Base-by-base conservation (phyloP, 208 protist species). In the Zelonia costaricensis region DNA sequence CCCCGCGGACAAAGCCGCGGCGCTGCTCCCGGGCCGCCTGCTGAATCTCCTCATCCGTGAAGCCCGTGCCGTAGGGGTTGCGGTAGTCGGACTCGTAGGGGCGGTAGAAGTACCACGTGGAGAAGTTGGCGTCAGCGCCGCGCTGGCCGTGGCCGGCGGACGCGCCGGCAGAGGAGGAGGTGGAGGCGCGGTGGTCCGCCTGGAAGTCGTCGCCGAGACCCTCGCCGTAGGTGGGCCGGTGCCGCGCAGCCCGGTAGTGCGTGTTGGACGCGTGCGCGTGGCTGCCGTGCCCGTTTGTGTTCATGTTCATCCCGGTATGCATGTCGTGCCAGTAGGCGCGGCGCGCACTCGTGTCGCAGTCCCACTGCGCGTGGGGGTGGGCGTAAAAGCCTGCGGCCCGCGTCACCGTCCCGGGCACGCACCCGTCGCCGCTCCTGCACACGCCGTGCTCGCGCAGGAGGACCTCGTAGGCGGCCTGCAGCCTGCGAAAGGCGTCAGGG, bases 61-160 rank as follows among this genome's bases (percentile, higher is more conserved):
- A 85, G 5, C 78, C 78, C 25, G 73, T 72, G 1, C 58, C 61
- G 67, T 66, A 84, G n/a, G 73, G 78, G 47, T 65, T 66, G 51
- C 52, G 43, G 40, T 62, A 74, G 52, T 74, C 58, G 0, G 74
- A 77, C 27, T 62, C 63, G 66, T 85, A 85, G 8, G 78, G 74
- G 4, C 78, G 74, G 46, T 85, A 85, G 61, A 85, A 85, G 62
- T 78, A 61, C 36, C 72, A 76, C 23, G 78, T 81, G 33, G 78
- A 81, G 54, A 70, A 73, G 48, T 85, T 85, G 20, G 53, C 20
- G 7, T 55, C 12, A 6, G 28, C 39, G n/a, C 59, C 59, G 9
- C 46, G 30, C 22, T 60, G 59, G 9, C 46, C 59, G 16, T 55
- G 5, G 16, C 40, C 23, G 35, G 51, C 67, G 30, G 35, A 56